Base-by-base conservation (phyloP, 129 eudicot genomes). In the Saposhnikovia divaricata region DNA sequence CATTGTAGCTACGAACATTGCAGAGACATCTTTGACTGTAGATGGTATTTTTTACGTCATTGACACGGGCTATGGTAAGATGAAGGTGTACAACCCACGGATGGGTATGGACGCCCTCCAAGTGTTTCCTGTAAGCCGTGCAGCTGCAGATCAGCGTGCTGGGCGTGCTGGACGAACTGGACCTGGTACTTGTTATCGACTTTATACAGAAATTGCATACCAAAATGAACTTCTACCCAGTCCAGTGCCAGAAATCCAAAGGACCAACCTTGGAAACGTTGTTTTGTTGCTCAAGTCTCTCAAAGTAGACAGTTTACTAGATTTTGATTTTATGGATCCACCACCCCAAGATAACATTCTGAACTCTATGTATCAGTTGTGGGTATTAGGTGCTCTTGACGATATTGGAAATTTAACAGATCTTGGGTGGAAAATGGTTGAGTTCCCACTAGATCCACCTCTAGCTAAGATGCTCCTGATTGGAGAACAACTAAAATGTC, bases 101-200 rank as follows among this genome's bases (percentile, higher is more conserved):
- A 88, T 88, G 91, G 95, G 95, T 81, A 90, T 88, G 91, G 95
- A 88, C 65, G 91, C 95, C 40, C 87, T 86, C 8, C 91, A 90
- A 82, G 91, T 90, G 65, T 88, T 88, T 61, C 91, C 91, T 1
- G 90, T 90, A 13, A 90, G 95, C 44, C 88, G 87, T 39, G 95
- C 95, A 34, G 90, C 95, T 13, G 95, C 95, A 74, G 91, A 88
- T 73, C 95, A 90, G 81, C 89, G 95, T 27, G 90, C 91, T 3
- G 95, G 92, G 28, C 80, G 95, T 19, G 95, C 95, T 2, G 95
- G 95, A 44, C 76, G 95, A 72, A 90, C 95, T 1, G 92, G 95
- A 38, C 95, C 95, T 0, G 95, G 95, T 15, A 88, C 91, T 1
- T 90, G 95, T 69, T 90, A 88, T 74, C 87, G 95, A 1, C 92